These are phyloP conservation scores for Metarhizium anisopliae DNA, from an alignment of 2,329 filamentous ascomycete genomes.

Conservation along the genomic window DNA sequence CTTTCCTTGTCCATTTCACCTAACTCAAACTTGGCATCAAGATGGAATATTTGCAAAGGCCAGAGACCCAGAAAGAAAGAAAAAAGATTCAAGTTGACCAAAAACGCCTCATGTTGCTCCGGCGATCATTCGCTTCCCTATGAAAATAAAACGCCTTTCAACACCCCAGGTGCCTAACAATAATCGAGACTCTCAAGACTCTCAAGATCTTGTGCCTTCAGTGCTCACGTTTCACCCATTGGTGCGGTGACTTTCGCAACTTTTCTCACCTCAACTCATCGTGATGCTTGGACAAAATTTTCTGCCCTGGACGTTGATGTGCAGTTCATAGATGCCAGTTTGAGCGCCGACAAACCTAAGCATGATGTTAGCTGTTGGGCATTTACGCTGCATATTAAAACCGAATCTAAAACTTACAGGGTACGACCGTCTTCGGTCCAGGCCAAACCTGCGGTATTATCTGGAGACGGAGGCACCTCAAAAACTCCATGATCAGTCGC, in stretches of 20 bases:
- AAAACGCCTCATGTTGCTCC: constrained; percentile 3
- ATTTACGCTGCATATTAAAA: background rate
- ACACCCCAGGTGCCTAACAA: background rate
- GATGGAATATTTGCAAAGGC: background rate
- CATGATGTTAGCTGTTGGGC: constrained; percentile 11
- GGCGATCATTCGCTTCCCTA: background rate
- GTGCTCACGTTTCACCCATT: background rate
- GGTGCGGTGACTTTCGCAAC: background rate
- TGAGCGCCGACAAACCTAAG: constrained; percentile 51
- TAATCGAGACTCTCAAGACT: background rate
- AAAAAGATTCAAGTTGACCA: constrained; percentile 1
- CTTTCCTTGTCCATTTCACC: background rate
- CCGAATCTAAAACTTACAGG: constrained; percentile 37
- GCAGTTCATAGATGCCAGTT: constrained; percentile 68
- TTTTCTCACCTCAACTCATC: constrained; percentile 32
- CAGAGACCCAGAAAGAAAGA: background rate
- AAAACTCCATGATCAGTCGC: constrained; percentile 29
- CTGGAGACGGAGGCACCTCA: constrained; percentile 36
- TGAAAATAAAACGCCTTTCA: background rate
- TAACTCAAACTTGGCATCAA: background rate
- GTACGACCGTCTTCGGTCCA: constrained; percentile 54
- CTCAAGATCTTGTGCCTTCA: background rate
- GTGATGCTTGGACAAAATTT: constrained; percentile 49
- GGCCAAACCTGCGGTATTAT: constrained; percentile 51
- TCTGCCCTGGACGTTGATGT: constrained; percentile 53